phyloP scores from a whole-genome alignment of 2,329 filamentous ascomycete species.

The Herpotrichia juniperi region DNA sequence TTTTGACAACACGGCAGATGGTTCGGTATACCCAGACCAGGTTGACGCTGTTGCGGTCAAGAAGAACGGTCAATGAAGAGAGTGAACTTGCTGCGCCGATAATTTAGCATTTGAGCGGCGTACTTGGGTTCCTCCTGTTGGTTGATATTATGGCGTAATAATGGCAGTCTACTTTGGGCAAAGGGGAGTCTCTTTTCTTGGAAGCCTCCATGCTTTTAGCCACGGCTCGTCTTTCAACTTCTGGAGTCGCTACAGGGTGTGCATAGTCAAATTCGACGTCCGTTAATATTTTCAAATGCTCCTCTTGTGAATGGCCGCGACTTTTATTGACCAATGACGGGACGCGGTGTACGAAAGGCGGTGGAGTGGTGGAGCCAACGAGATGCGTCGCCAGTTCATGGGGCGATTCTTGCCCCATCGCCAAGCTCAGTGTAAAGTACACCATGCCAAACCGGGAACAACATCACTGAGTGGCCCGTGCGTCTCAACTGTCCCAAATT shows the following conservation, averaged over 20 bases:
- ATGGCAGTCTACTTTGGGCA: background rate
- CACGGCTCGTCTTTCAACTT: background rate
- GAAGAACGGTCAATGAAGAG: background rate
- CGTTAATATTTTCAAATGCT: background rate
- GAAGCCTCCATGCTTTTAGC: background rate
- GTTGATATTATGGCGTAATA: background rate
- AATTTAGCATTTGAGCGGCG: background rate
- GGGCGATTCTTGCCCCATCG: slow-evolving; percentile 3
- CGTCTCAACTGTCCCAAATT: slow-evolving; percentile 29
- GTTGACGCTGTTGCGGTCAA: background rate
- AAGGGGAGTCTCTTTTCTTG: background rate
- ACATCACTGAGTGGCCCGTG: background rate
- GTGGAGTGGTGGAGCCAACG: background rate
- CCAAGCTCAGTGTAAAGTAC: background rate
- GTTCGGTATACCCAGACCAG: slow-evolving; percentile 42
- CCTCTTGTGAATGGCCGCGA: background rate
- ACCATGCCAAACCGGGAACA: background rate
- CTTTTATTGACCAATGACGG: background rate
- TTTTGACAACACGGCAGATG: slow-evolving; percentile 68
- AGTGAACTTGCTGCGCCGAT: no score
- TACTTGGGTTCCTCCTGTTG: background rate
- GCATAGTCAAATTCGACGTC: background rate
- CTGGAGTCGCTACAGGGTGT: background rate
- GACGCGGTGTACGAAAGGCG: slow-evolving; percentile 1
- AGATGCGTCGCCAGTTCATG: slow-evolving; percentile 9